Base-by-base conservation (phyloP, 192 early-diverging fungal genomes). In the Thoreauomyces humboldtii region DNA sequence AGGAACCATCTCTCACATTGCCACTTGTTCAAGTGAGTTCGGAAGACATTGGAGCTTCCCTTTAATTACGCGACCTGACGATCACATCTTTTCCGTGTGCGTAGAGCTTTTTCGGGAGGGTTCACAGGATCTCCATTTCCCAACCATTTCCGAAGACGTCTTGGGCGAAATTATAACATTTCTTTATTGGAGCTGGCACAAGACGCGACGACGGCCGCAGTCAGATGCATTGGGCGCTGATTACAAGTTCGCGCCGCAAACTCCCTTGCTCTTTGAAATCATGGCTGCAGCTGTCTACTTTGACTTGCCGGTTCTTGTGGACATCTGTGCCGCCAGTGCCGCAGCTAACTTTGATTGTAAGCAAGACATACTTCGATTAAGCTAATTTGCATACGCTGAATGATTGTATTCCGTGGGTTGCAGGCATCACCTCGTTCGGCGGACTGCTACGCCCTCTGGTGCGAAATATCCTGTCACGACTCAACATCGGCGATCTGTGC, bases 211-310 rank as follows among this genome's bases (percentile, higher is more conserved):
- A 7, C n/a, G 25, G 2, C 50, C 4, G 31, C 4, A 17, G 15
- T 4, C 3, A 2, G n/a, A 2, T 37, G 55, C 17, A 12, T 58
- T 27, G 2, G 9, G 29, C 21, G 22, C 22, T 3, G 22, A 7
- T 12, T 7, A 17, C 42, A 2, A 11, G 21, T 65, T 54, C 41
- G 27, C 19, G 29, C 64, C 54, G n/a, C 19, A 57, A 33, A n/a
- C 41, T 2, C 7, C 24, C n/a, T 35, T 47, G 17, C 31, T 68
- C 21, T 68, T 68, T 11, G 66, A 68, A 15, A 29, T 68, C 3
- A 60, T 68, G 46, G 66, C 59, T 1, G 66, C 66, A 14, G 55
- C 66, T 24, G 42, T 68, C 11, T 68, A 68, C 46, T 44, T 68
- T n/a, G 56, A 59, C 35, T 37, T 68, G 2, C 47, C 66, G 1